Evolutionary conservation across 2,329 filamentous ascomycete species (phyloP), one percentile per base, ranked within the genome.

Genomic region (Phoma sp.): DNA sequence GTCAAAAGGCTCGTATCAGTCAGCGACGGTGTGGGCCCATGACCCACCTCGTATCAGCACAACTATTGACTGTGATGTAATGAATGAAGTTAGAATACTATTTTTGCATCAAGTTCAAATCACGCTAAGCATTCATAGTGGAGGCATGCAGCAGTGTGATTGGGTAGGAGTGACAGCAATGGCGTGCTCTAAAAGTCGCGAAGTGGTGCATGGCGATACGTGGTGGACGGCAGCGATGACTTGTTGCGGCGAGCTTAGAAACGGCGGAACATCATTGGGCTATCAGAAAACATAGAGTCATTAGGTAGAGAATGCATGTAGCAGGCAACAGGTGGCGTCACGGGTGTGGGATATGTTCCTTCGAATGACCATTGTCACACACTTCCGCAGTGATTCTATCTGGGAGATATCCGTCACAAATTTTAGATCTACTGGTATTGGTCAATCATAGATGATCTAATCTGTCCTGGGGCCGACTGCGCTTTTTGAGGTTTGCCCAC

Each of bases 41-140:
- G 40, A 45, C 40, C 40, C 48, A 46, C 42, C 34, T 52, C 48
- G 40, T 46, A 46, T 46, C 34, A 46, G 48, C 34, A 40, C 21
- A 20, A 33, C 29, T 39, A 34, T 46, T 29, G 34, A 17, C 14
- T 28, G 12, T 46, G 42, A 40, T 40, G 48, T 32, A 39, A 52
- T 36, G 20, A 34, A 14, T 21, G 14, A 17, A 15, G 29, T 18
- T 5, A 6, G 11, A 11, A 14, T 12, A 17, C 21, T 38, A 29
- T 23, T n/a, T 17, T 25, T 39, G 28, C 42, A 46, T 9, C 1
- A 46, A 23, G 14, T 3, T 1, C 21, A 33, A 23, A 10, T 7
- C 23, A 33, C 33, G 20, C 48, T 23, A 46, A 46, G 48, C 15
- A 25, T 33, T 28, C 14, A 7, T 5, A 20, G 3, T 4, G 10